phyloP scores from a whole-genome alignment of 164 flowering plant genomes.

The Euptelea pleiosperma region DNA sequence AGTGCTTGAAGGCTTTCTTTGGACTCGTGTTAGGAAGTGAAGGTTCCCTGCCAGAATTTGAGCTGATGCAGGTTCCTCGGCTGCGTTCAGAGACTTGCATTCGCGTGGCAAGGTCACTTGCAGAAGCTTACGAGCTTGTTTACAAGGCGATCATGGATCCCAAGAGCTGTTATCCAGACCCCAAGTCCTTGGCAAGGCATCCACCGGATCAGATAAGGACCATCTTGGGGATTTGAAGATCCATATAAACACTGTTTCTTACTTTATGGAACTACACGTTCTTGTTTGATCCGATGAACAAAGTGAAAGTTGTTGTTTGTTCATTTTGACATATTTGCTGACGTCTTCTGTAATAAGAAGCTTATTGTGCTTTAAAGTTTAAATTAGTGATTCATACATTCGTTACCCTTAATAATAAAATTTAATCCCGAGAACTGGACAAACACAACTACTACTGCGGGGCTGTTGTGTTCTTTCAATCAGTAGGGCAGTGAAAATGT shows the following conservation, averaged over 20 bases:
- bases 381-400: no score
- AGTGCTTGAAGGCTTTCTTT: conserved; percentile 70
- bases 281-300: no score
- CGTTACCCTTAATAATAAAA: no score
- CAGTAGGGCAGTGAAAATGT: no score
- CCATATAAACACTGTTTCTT: not conserved
- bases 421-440: no score
- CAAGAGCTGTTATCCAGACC: conserved; percentile 68
- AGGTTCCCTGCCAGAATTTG: conserved; percentile 83
- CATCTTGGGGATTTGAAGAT: conserved; percentile 73
- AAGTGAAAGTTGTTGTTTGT: no score
- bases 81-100: conserved; percentile 68
- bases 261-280: no score
- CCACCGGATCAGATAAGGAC: conserved; percentile 92
- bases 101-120: conserved; percentile 60
- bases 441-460: no score
- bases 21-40: conserved; percentile 78
- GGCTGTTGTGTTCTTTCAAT: no score
- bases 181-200: conserved; percentile 89
- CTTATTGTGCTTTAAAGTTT: no score
- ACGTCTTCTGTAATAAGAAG: no score
- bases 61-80: conserved; percentile 81
- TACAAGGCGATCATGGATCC: conserved; percentile 78
- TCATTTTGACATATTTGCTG: no score
- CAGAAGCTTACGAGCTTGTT: conserved; percentile 73